A percentile compares a stretch with the other conserved stretches of the same genome.
These are phyloP conservation scores for Dipodascopsis uninucleata DNA, from an alignment of 805 yeast genomes.

Conservation along the genomic window DNA sequence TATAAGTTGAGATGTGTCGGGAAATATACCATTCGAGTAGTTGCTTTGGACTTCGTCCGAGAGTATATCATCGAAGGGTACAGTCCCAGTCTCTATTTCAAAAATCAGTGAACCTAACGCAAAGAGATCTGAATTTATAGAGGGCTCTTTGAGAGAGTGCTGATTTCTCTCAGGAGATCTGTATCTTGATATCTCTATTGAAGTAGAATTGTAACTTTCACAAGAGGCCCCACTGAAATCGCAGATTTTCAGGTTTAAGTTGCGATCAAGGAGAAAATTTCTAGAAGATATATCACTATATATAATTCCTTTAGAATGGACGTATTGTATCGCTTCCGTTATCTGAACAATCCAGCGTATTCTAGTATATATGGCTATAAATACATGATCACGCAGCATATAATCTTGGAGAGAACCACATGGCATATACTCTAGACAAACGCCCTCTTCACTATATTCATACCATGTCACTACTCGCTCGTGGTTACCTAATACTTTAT, in stretches of 20 bases:
- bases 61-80: neutral
- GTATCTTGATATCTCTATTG: neutral
- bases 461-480: too few relatives aligned
- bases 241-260: slow-evolving; percentile 1
- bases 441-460: too few relatives aligned
- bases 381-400: neutral
- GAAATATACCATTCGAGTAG: neutral
- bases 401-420: neutral
- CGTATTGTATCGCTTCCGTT: neutral
- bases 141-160: neutral
- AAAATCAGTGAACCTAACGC: slow-evolving; percentile 1
- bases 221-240: slow-evolving; percentile 1
- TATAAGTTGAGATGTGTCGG: neutral
- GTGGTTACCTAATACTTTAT: too few relatives aligned
- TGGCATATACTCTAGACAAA: slow-evolving; percentile 3
- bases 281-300: neutral
- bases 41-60: neutral
- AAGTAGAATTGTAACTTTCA: neutral
- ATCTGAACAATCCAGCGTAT: neutral
- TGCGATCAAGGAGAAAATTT: neutral
- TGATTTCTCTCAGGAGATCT: neutral
- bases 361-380: neutral
- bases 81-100: neutral
- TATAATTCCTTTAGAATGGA: neutral
- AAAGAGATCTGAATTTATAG: slow-evolving; percentile 1